Evolutionary conservation across 129 eudicot species (phyloP).

Genomic region (Tagetes patula): DNA sequence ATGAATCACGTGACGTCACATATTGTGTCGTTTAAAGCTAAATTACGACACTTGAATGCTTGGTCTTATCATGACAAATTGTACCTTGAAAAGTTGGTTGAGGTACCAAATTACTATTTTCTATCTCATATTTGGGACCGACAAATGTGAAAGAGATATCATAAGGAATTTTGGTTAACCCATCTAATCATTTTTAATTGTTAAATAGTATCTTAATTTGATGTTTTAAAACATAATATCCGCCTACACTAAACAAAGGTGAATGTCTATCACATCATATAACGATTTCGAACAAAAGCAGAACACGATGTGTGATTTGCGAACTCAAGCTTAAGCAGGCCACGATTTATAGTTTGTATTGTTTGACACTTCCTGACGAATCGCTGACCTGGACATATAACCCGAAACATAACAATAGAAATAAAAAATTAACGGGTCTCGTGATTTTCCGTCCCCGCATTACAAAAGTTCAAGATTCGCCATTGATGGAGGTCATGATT

Average conservation of each 20-base stretch:
- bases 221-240: background rate
- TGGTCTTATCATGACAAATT: slow-evolving; percentile 23
- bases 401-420: too few species aligned
- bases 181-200: background rate
- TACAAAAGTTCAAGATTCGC: too few species aligned
- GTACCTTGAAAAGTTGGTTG: background rate
- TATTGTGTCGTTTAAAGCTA: slow-evolving; percentile 11
- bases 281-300: too few species aligned
- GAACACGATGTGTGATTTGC: too few species aligned
- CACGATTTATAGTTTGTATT: too few species aligned
- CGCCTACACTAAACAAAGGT: background rate
- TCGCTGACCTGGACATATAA: too few species aligned
- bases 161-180: slow-evolving; percentile 8
- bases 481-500: too few species aligned
- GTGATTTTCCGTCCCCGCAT: too few species aligned
- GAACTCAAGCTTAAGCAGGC: too few species aligned
- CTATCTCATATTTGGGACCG: background rate
- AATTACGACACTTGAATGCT: background rate
- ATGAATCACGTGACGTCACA: slow-evolving; percentile 8
- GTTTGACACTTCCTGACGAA: too few species aligned
- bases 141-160: background rate
- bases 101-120: slow-evolving; percentile 12
- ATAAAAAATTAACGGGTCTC: too few species aligned
- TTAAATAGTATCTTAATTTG: background rate
- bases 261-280: too few species aligned